Conservation (phyloP, 2,329 filamentous ascomycete genomes). For the Sclerotinia spermophila region DNA sequence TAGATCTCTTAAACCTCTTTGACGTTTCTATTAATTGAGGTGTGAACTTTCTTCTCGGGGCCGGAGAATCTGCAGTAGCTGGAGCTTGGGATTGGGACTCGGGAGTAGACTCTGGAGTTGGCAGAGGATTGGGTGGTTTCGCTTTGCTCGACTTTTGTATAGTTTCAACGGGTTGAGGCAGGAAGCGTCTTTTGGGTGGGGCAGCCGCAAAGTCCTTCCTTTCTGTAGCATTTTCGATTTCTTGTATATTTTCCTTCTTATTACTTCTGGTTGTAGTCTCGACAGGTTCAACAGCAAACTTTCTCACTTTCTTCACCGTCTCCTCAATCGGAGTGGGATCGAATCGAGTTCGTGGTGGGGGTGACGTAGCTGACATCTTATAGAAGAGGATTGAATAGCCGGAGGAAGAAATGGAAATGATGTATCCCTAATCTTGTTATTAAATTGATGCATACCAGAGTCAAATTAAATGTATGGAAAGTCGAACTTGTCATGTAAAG, state of each 20-base stretch:
- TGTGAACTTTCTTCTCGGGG: constrained; percentile 54
- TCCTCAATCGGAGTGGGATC: constrained; percentile 38
- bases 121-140: constrained; percentile 38
- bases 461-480: background rate
- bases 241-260: constrained; percentile 32
- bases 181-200: constrained; percentile 56
- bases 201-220: constrained; percentile 26
- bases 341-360: constrained; percentile 35
- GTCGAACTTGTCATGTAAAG: constrained; percentile 5
- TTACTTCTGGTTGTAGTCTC: constrained; percentile 43
- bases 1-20: constrained; percentile 63
- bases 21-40: constrained; percentile 81
- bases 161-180: constrained; percentile 69
- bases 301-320: constrained; percentile 38
- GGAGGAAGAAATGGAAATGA: constrained; percentile 7
- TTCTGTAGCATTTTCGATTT: constrained; percentile 29
- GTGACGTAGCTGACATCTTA: constrained; percentile 32
- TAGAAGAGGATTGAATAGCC: constrained; percentile 2
- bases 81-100: constrained; percentile 46
- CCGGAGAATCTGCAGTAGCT: constrained; percentile 36
- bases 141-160: constrained; percentile 58
- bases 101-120: constrained; percentile 56
- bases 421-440: constrained; percentile 15
- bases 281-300: constrained; percentile 42
- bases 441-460: constrained; percentile 21